Evolutionary conservation across 2,329 filamentous ascomycete genomes (phyloP).

Genomic region (Cercospora sp.): DNA sequence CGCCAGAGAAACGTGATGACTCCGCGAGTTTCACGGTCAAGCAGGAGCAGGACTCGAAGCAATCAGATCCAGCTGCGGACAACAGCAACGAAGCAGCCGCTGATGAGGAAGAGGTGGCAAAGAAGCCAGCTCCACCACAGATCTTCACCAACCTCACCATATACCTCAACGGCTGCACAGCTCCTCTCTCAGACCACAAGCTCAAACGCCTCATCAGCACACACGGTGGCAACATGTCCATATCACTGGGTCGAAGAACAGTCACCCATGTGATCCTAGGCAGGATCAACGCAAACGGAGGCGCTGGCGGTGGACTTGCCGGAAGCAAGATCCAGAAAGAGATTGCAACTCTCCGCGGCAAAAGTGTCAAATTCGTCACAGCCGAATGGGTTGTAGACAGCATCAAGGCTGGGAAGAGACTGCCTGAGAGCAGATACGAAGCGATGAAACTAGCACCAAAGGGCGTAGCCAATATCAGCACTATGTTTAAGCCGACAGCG

Average conservation of each 20-base stretch:
- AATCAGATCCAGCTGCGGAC: background rate
- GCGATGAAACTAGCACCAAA: constrained; percentile 61
- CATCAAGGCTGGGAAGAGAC: constrained; percentile 69
- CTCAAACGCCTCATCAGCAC: constrained; percentile 74
- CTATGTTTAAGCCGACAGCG: constrained; percentile 28
- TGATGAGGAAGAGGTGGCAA: background rate
- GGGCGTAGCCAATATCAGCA: constrained; percentile 64
- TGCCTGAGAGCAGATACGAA: constrained; percentile 72
- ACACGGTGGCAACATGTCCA: constrained; percentile 71
- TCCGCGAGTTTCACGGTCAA: background rate
- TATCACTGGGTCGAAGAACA: constrained; percentile 67
- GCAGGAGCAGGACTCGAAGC: background rate
- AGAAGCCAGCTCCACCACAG: constrained; percentile 24
- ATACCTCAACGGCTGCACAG: constrained; percentile 85
- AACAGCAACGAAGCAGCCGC: background rate
- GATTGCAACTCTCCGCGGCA: constrained; percentile 65
- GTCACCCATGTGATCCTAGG: constrained; percentile 88
- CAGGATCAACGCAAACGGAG: constrained; percentile 47
- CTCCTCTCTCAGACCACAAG: constrained; percentile 82
- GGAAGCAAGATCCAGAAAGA: constrained; percentile 79
- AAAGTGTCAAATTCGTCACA: constrained; percentile 73
- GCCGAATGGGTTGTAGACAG: constrained; percentile 88
- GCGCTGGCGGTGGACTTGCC: constrained; percentile 71
- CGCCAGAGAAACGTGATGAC: background rate
- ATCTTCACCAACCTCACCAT: constrained; percentile 66